Percentiles rank a stretch among this genome's conserved stretches.
These are phyloP conservation scores for Zizania palustris DNA, from an alignment of 202 grass and related monocot species.

Conservation along the genomic window DNA sequence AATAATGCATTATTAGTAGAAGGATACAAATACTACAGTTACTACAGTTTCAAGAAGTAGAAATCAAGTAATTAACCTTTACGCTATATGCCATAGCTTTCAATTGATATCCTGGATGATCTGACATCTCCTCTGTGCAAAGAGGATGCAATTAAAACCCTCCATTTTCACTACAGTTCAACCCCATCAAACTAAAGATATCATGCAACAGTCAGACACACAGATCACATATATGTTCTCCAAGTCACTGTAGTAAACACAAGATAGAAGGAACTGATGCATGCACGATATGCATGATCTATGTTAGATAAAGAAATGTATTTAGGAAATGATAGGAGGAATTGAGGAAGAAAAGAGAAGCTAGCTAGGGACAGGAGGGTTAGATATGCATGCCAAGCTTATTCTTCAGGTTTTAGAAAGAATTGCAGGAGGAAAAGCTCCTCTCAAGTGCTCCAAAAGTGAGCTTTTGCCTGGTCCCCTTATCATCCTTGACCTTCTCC, in stretches of 20 bases:
- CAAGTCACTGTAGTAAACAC: constrained; percentile 29
- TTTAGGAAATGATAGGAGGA: constrained; percentile 10
- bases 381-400: not conserved
- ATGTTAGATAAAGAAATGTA: constrained; percentile 23
- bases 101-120: not conserved
- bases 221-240: constrained; percentile 37
- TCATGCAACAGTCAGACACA: constrained; percentile 30
- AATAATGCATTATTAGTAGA: not conserved
- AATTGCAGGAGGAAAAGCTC: constrained; percentile 15
- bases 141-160: not conserved
- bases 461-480: constrained; percentile 37
- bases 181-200: constrained; percentile 20
- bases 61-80: not conserved
- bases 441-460: constrained; percentile 51
- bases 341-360: not conserved
- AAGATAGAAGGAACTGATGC: not conserved
- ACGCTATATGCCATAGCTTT: constrained; percentile 2
- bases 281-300: not conserved
- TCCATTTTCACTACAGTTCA: constrained; percentile 22
- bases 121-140: not conserved
- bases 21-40: not conserved
- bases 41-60: not conserved
- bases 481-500: constrained; percentile 17
- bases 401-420: not conserved
- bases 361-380: not conserved